Evolutionary conservation across 2,329 filamentous ascomycete genomes (phyloP), one percentile per base, ranked within the genome.

Genomic region (Ceratocystis variospora): DNA sequence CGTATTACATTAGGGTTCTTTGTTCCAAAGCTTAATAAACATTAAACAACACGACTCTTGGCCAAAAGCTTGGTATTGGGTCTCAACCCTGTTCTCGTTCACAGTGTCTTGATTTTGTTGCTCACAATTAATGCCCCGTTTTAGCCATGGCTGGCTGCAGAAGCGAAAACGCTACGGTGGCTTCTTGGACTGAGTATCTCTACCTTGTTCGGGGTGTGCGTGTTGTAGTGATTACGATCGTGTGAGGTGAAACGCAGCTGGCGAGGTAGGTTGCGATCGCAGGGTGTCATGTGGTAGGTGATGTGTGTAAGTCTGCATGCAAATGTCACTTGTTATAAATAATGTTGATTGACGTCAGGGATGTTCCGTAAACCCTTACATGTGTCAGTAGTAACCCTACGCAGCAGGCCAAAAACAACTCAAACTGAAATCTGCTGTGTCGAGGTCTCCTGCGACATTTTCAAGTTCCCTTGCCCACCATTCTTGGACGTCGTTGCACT

Each of bases 31-130:
- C 46, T 50, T 59, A 33, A 25, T 59, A 59, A 37, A 33, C 53
- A 59, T 4, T 3, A 59, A 57, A 8, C 17, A 59, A n/a, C 17
- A 41, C 12, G 37, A 10, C 37, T 41, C 28, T 33, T 15, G 53
- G 53, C 53, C 3, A 59, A 59, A 59, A 33, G 53, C 53, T 59
- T 59, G 53, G 53, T 59, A 59, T 59, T 59, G 25, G 22, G 6
- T 33, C 53, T 31, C 28, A 59, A 17, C 28, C 53, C 28, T 59
- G 22, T 50, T 50, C 17, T n/a, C 7, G 10, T 41, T 41, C 46
- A 19, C 46, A 50, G 46, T n/a, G 17, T 50, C 22, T 50, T 50
- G 46, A 7, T 12, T 22, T 19, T n/a, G 46, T 19, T 19, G 53
- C 25, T 59, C 25, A 12, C 28, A 33, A 59, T 59, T 7, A 31